These are phyloP conservation scores for Plasmodium malariae DNA, from an alignment of 169 alveolate species.

Conservation along the genomic window DNA sequence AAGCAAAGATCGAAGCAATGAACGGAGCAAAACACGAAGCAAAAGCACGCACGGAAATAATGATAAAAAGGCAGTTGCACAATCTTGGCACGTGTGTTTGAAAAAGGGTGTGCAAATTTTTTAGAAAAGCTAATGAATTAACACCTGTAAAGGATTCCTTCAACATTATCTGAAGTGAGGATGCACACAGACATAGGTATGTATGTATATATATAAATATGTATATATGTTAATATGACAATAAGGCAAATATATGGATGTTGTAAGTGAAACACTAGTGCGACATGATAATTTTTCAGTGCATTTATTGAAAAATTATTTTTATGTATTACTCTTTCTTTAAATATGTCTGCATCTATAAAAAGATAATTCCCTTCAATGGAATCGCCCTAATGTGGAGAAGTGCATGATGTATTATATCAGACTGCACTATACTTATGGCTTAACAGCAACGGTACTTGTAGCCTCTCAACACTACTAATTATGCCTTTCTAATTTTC, in stretches of 20 bases:
- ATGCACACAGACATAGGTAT: not conserved
- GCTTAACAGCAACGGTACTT: not conserved
- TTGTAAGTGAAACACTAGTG: not conserved
- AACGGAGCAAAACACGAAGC: not conserved
- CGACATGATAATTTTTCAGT: not conserved
- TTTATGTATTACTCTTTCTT: constrained; percentile 31
- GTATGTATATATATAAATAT: not conserved
- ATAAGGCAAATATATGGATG: not conserved
- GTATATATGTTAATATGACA: not conserved
- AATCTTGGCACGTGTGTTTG: too few species aligned
- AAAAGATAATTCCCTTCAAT: constrained; percentile 63
- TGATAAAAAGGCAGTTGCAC: too few species aligned
- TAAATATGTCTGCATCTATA: constrained; percentile 44
- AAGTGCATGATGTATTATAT: too few species aligned
- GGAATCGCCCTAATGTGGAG: constrained; percentile 23
- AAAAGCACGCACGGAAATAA: too few species aligned
- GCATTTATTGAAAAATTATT: not conserved
- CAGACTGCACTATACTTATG: not conserved
- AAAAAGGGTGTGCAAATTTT: too few species aligned
- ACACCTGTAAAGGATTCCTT: constrained; percentile 54
- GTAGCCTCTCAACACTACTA: too few species aligned
- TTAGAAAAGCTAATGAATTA: not conserved
- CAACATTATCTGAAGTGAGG: constrained; percentile 7
- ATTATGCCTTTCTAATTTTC: too few species aligned
- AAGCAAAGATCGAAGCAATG: not conserved